Evolutionary conservation across 257 asterid species (phyloP).

Genomic region (Cynanchum wilfordii): DNA sequence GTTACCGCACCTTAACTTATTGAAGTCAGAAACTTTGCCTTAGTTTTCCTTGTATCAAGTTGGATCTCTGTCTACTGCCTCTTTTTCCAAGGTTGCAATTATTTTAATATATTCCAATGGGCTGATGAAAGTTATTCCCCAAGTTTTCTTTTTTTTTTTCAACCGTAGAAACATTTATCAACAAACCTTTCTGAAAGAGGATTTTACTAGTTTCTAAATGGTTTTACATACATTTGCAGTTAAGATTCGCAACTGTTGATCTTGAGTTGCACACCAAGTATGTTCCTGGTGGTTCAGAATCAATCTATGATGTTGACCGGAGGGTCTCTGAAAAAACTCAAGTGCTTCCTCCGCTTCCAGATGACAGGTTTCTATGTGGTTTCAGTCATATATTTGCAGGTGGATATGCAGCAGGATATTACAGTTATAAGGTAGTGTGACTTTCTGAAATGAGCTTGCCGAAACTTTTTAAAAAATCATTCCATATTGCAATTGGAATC

Average conservation of each 20-base stretch:
- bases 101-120: neutral
- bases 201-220: constrained; percentile 11
- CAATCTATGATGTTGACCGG: constrained; percentile 73
- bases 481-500: neutral
- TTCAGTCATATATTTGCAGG: constrained; percentile 95
- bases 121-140: neutral
- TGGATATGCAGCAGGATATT: constrained; percentile 98
- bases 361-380: constrained; percentile 83
- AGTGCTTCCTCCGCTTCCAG: constrained; percentile 80
- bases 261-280: constrained; percentile 82
- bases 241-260: constrained; percentile 74
- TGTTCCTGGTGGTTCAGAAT: constrained; percentile 77
- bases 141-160: neutral
- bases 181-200: neutral
- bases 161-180: neutral
- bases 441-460: neutral
- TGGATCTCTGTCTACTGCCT: neutral
- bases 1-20: neutral
- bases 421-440: constrained; percentile 79
- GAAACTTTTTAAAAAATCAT: too few species aligned
- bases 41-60: neutral
- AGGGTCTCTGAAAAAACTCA: constrained; percentile 70
- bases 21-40: neutral
- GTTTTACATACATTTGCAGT: constrained; percentile 39
- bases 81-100: neutral